Evolutionary conservation across 1,284 basidiomycete genomes (phyloP), one percentile per base, ranked within the genome.

Genomic region (Boletellus sp.): DNA sequence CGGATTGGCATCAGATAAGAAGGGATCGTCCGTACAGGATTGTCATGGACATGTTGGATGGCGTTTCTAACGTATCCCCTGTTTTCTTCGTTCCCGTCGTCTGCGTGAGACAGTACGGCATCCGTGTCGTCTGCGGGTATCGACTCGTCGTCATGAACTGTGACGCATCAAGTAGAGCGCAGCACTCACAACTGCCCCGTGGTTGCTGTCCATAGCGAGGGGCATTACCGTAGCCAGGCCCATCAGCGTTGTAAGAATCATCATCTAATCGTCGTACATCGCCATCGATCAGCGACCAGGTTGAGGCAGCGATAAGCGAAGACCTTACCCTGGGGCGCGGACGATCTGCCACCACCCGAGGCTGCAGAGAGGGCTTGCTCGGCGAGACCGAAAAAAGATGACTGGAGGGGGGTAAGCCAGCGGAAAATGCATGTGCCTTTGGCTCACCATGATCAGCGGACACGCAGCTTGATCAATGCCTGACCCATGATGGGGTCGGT

Each of bases 361-460:
- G 59, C 83, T 3, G 38, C 15, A 35, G 56, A 54, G 43, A 68
- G 22, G 15, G 38, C 82, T 65, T 88, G 64, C 69, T 88, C 85
- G 13, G 85, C 87, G 58, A 90, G 64, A 57, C 79, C 80, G 36
- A 88, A 74, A 56, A 89, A 78, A 52, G 63, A 74, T 52, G 88
- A 84, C 87, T 86, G 42, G 45, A 22, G 4, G 30, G 33, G 24
- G 12, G 33, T 66, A 38, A 52, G 42, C n/a, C 1, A 22, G 37
- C 4, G 44, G 10, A 8, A 38, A 22, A 18, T 24, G n/a, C 35
- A 36, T 13, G 13, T 32, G 5, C 13, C 12, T 33, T 35, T 3
- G 19, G 45, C 63, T 37, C 52, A 71, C 71, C 69, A 74, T 73
- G 56, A 36, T 45, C 47, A 45, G 48, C 36, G 42, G 13, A 26